Base-by-base conservation (phyloP, 352 stramenopile species). In the Elongisporangium anandrum region DNA sequence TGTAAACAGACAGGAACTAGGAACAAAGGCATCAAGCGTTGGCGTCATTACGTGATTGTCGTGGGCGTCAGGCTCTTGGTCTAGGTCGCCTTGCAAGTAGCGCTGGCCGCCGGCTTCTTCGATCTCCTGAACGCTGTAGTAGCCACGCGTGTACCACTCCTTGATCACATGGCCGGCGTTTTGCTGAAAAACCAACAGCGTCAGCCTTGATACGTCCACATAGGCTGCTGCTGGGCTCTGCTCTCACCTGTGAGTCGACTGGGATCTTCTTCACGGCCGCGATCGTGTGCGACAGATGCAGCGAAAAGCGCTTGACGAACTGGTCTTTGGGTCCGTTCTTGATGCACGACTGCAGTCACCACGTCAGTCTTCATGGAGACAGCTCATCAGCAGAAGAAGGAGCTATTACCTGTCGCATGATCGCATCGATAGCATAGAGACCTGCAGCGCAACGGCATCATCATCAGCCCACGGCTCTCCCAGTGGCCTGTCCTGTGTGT, bases 351-450 rank as follows among this genome's bases (percentile, higher is more conserved):
- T 58, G 21, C 52, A n/a, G 15, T 0, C 21, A 38, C 45, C 39
- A 49, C 0, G 41, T 20, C 61, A 17, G 13, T n/a, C n/a, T n/a
- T n/a, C n/a, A n/a, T n/a, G n/a, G n/a, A n/a, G n/a, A n/a, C n/a
- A n/a, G n/a, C n/a, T n/a, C n/a, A n/a, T n/a, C n/a, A n/a, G n/a
- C n/a, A n/a, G n/a, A n/a, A n/a, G n/a, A n/a, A 12, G 41, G 10
- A 52, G 15, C 20, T 24, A n/a, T n/a, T 50, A 90, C 83, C 71
- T 90, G 82, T 60, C 81, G 69, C 54, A 95, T 90, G 53, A 95
- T 90, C 49, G 85, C 83, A 56, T 95, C 85, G 59, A 95, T 87
- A 13, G 81, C 79, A 56, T 93, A 95, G 5, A 95, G 64, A 20
- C 77, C 84, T 91, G 23, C 22, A 29, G 3, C 22, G 26, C 62